Base-by-base conservation (phyloP, 805 yeast species). In the Yarrowia sp. region DNA sequence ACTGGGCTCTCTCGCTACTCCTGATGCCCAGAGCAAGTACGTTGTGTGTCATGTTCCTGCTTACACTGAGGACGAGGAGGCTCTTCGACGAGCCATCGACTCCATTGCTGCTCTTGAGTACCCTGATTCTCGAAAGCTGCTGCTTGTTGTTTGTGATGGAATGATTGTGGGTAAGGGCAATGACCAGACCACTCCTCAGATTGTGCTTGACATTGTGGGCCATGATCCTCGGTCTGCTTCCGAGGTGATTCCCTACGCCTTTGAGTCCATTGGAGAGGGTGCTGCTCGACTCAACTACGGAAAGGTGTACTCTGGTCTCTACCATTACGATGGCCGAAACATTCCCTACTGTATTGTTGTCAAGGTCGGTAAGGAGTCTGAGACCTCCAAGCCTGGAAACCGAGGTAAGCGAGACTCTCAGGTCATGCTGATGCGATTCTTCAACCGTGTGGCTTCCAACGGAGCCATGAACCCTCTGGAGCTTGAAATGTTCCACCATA, bases 341-440 rank as follows among this genome's bases (percentile, higher is more conserved):
- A 83, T 84, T 30, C 88, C 88, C 0, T 77, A 83, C 68, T 70
- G 85, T 54, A 82, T 82, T 4, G 72, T 84, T 65, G 87, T 84
- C 49, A 84, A 84, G 73, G 84, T 85, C 65, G 88, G 88, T 49
- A 83, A 84, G 32, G 85, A 87, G 4, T 82, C 79, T 10, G 88
- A 84, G 72, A 81, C 80, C 9, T 79, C 79, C 65, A 73, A 69
- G 66, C 87, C 88, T 6, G 88, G 88, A 63, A 84, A 84, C 73
- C 78, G 88, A 72, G 88, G 88, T 70, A 84, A 84, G 73, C 83
- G 88, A 70, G 88, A 84, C 71, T 83, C 88, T 22, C 88, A 84
- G 72, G 78, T 83, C 61, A 72, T 84, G 66, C 73, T 84, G 69
- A 82, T 84, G 85, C 80, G 82, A 35, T 84, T 83, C 74, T 76